phyloP scores from a whole-genome alignment of 352 stramenopile species.

The Globisporangium emineosum region DNA sequence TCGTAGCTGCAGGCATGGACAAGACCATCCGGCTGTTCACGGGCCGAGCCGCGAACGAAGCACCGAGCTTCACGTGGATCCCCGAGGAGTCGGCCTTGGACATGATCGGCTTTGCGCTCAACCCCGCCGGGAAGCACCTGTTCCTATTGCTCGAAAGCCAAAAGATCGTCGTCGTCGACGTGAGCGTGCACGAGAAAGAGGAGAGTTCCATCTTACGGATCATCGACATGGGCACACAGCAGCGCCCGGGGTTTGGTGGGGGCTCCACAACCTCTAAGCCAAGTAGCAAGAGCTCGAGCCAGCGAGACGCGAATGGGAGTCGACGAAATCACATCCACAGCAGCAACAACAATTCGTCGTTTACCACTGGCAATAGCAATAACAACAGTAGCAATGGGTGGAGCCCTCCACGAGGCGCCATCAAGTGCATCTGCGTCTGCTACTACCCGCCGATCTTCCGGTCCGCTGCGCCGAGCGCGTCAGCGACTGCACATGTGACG shows the following conservation, averaged over 20 bases:
- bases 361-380: background rate
- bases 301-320: background rate
- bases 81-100: slow-evolving; percentile 59
- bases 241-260: background rate
- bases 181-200: slow-evolving; percentile 18
- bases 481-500: slow-evolving; percentile 7
- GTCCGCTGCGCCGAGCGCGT: slow-evolving; percentile 6
- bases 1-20: slow-evolving; percentile 60
- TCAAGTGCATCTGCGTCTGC: slow-evolving; percentile 41
- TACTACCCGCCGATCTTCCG: slow-evolving; percentile 60
- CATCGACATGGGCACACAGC: slow-evolving; percentile 27
- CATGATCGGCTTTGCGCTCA: slow-evolving; percentile 58
- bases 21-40: slow-evolving; percentile 65
- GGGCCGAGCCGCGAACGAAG: slow-evolving; percentile 42
- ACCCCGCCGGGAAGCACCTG: slow-evolving; percentile 41
- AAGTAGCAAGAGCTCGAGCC: background rate
- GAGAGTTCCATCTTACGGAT: slow-evolving; percentile 30
- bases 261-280: background rate
- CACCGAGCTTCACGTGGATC: slow-evolving; percentile 68
- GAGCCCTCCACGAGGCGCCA: background rate
- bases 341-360: background rate
- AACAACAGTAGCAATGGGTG: background rate
- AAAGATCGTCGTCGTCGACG: slow-evolving; percentile 47
- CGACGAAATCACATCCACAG: background rate
- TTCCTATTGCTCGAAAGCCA: slow-evolving; percentile 62